A percentile compares a stretch with the other conserved stretches of the same genome.
Evolutionary conservation across 352 stramenopile genomes (phyloP).

Genomic region (Saprolegnia parasitica): DNA sequence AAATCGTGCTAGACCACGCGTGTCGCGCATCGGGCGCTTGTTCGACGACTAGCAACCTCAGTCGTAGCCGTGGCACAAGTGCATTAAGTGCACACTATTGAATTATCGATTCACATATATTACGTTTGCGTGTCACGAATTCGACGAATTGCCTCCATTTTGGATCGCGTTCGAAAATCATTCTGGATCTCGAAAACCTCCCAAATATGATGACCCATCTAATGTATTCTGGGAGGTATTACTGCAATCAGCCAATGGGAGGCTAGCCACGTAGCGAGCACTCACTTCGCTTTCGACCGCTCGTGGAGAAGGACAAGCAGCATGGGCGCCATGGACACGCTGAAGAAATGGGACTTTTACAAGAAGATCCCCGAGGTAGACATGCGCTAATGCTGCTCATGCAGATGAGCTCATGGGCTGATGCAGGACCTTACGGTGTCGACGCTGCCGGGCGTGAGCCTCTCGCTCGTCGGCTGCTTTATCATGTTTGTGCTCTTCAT

Average conservation of each 20-base stretch:
- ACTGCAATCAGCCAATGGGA: slow-evolving; percentile 19
- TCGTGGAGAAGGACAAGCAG: slow-evolving; percentile 22
- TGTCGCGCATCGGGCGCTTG: too few species aligned
- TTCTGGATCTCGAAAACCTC: not conserved
- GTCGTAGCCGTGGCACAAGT: too few species aligned
- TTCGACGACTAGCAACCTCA: too few species aligned
- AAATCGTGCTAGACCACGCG: too few species aligned
- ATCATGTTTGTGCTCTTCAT: slow-evolving; percentile 89
- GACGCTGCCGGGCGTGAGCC: slow-evolving; percentile 75
- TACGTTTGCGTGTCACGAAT: not conserved
- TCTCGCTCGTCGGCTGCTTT: slow-evolving; percentile 77
- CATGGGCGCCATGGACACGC: slow-evolving; percentile 82
- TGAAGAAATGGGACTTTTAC: slow-evolving; percentile 91
- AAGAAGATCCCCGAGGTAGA: slow-evolving; percentile 86
- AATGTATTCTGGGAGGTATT: slow-evolving; percentile 20
- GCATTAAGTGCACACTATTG: too few species aligned
- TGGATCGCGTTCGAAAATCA: not conserved
- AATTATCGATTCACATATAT: too few species aligned
- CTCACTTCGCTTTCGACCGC: slow-evolving; percentile 15
- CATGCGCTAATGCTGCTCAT: not conserved
- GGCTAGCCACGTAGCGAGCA: slow-evolving; percentile 22
- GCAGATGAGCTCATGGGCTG: slow-evolving; percentile 12
- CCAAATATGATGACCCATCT: not conserved
- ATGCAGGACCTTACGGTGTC: slow-evolving; percentile 79
- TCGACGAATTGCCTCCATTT: not conserved